Conservation (phyloP, 345 rosid species). For the Syzygium aqueum region DNA sequence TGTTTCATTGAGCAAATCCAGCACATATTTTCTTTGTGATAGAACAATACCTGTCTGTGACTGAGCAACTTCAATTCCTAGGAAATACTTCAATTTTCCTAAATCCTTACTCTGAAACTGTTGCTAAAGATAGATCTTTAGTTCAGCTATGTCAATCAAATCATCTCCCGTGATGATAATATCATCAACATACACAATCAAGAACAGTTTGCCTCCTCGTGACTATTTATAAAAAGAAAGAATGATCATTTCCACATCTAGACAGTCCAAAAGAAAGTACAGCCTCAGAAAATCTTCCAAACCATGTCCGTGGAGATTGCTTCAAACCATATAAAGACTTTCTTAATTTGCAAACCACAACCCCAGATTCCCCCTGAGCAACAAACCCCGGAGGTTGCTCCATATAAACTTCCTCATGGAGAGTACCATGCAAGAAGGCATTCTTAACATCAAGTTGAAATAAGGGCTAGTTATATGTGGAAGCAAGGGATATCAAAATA, state of each 20-base stretch:
- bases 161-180: neutral
- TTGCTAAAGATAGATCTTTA: too few species aligned
- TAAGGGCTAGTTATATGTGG: neutral
- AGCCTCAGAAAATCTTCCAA: neutral
- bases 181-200: neutral
- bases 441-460: neutral
- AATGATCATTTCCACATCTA: neutral
- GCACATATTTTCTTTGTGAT: neutral
- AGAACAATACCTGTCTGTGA: too few species aligned
- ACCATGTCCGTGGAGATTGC: neutral
- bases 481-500: neutral
- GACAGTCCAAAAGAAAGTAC: neutral
- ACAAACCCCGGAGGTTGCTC: neutral
- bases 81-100: neutral
- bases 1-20: neutral
- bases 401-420: neutral
- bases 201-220: neutral
- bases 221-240: too few species aligned
- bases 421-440: neutral
- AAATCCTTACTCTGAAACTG: neutral
- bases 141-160: too few species aligned
- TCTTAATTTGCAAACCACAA: neutral
- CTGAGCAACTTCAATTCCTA: neutral
- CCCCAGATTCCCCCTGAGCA: neutral
- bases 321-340: neutral